Evolutionary conservation across 306 rosid genomes (phyloP), one percentile per base, ranked within the genome.

Genomic region (Begonia peltatifolia): DNA sequence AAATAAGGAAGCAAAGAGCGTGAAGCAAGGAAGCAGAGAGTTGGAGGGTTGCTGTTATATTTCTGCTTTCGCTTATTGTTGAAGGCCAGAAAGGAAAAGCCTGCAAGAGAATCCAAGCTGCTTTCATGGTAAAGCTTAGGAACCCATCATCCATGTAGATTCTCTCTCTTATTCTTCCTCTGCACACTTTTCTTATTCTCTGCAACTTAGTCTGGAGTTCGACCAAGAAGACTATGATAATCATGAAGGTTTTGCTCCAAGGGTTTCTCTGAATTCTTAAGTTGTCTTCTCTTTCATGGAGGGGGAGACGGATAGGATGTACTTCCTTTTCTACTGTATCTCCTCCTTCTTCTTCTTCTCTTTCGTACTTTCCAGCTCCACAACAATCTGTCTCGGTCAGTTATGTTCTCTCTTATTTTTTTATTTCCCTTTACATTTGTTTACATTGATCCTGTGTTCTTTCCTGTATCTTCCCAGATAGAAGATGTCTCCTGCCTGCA

Each of bases 111-210:
- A 72, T 70, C 84, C 64, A 11, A 78, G 69, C 54, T 57, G 94
- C 70, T 76, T 76, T 80, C 87, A 69, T 78, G 73, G 94, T 54
- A 83, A 80, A 63, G 76, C 83, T 70, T 78, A 80, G 73, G 81
- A 78, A 71, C 25, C 53, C 54, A 69, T 42, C 36, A 69, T 64
- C 65, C 50, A 22, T 59, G 35, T 68, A 76, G 68, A 81, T 74
- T 81, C 73, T 66, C 62, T 38, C 10, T 53, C 48, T 16, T 30
- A 4, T 30, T 5, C 6, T 30, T 6, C 3, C 9, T 30, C 38
- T 30, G 35, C 49, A 42, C 20, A 12, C 46, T 44, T 46, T 63
- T 69, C 59, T 63, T 63, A 23, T 36, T 55, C 13, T 44, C 38
- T 41, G 5, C 54, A 17, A 11, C 38, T 30, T 2, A 30, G 38